phyloP scores from a whole-genome alignment of 768 basidiomycete species.

The Omphalotus guepiniiformis region DNA sequence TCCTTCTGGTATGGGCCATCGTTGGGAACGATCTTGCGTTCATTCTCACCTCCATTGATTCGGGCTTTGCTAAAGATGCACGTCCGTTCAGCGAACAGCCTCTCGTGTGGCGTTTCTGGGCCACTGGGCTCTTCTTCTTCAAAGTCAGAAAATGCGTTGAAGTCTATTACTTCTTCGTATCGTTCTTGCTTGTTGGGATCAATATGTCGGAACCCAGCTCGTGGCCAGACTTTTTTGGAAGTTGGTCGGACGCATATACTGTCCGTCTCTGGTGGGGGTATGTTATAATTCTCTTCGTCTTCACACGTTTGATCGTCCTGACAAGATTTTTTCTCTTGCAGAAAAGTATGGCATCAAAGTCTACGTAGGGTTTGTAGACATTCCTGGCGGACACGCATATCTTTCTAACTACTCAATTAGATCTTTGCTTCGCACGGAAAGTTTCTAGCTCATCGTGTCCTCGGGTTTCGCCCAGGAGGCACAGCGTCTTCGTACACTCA shows the following conservation, averaged over 20 bases:
- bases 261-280: neutral
- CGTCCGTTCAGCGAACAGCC: neutral
- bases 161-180: neutral
- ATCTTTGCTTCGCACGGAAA: neutral
- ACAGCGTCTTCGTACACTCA: neutral
- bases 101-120: neutral
- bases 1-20: neutral
- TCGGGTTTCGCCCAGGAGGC: neutral
- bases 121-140: slow-evolving; percentile 1
- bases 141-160: neutral
- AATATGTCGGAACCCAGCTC: neutral
- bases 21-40: slow-evolving; percentile 1
- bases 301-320: neutral
- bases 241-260: slow-evolving; percentile 1
- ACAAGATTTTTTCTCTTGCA: neutral
- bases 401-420: neutral
- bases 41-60: neutral
- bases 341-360: slow-evolving; percentile 2
- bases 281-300: neutral
- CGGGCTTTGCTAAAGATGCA: neutral
- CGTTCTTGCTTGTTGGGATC: neutral
- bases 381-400: neutral
- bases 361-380: neutral
- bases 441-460: neutral
- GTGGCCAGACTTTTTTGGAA: slow-evolving; percentile 5